Evolutionary conservation across 208 protist genomes (phyloP).

Genomic region (Leptomonas pyrrhocoris): DNA sequence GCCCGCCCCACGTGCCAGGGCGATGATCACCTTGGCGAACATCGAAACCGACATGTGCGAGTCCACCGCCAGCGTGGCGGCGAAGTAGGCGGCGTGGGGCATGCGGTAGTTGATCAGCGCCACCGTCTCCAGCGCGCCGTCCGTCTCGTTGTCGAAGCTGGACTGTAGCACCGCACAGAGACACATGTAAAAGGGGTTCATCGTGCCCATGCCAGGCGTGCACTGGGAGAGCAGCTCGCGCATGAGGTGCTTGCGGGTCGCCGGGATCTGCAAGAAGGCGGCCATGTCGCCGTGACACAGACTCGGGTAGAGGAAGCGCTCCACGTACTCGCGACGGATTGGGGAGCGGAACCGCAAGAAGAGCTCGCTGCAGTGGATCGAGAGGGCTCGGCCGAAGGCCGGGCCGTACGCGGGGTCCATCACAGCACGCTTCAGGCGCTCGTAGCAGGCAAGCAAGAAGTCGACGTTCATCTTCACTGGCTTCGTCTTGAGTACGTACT

Average conservation of each 20-base stretch:
- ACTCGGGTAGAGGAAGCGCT: constrained; percentile 89
- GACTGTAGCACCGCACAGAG: constrained; percentile 84
- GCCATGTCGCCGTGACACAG: constrained; percentile 82
- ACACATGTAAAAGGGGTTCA: constrained; percentile 89
- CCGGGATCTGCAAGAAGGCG: constrained; percentile 65
- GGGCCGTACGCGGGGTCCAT: constrained; percentile 69
- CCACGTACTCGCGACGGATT: constrained; percentile 89
- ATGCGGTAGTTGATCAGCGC: constrained; percentile 85
- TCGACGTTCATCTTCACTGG: constrained; percentile 84
- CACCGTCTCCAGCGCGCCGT: constrained; percentile 82
- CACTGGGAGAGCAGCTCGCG: constrained; percentile 77
- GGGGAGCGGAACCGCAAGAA: constrained; percentile 91
- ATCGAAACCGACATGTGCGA: constrained; percentile 88
- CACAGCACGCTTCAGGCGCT: constrained; percentile 82
- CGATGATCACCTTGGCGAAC: constrained; percentile 88
- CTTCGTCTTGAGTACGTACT: constrained; percentile 80
- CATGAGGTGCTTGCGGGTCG: constrained; percentile 76
- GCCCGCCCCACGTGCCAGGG: constrained; percentile 80
- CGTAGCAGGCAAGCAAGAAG: constrained; percentile 89
- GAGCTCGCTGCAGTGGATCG: constrained; percentile 88
- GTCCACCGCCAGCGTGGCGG: constrained; percentile 80
- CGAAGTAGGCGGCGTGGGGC: constrained; percentile 91
- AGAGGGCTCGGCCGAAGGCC: constrained; percentile 70
- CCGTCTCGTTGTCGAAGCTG: constrained; percentile 81
- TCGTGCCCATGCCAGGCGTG: constrained; percentile 67